Conservation (phyloP, 257 asterid genomes). For the Solanum etuberosum region DNA sequence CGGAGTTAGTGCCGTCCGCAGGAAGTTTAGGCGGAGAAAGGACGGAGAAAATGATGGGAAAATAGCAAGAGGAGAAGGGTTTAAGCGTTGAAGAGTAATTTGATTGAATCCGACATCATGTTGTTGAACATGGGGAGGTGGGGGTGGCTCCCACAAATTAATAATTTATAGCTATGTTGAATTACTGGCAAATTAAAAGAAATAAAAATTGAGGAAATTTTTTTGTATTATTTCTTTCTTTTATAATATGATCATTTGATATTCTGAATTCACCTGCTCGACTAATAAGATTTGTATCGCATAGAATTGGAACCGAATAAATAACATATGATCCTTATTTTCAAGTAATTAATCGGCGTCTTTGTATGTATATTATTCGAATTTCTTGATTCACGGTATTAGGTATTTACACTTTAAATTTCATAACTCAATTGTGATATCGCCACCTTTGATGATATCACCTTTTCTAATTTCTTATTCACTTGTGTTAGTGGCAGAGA, state of each 20-base stretch:
- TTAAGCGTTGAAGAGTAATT: not conserved
- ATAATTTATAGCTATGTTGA: not conserved
- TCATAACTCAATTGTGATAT: no score
- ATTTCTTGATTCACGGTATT: no score
- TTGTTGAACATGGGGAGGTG: not conserved
- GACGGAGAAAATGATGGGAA: not conserved
- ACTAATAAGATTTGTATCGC: not conserved
- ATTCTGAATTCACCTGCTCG: not conserved
- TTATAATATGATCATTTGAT: not conserved
- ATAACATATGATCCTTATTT: not conserved
- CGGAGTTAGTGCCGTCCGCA: not conserved
- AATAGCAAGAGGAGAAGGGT: not conserved
- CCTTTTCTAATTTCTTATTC: no score
- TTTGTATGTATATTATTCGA: no score
- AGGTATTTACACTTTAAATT: no score
- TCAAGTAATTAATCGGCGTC: not conserved
- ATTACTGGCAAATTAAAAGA: not conserved
- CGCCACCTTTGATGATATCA: accelerated
- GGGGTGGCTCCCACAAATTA: not conserved
- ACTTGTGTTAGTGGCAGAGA: not conserved
- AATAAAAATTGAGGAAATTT: not conserved
- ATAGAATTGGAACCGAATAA: not conserved
- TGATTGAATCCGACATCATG: not conserved
- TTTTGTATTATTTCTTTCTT: no score
- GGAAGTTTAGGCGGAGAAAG: not conserved